phyloP scores from a whole-genome alignment of 2,329 filamentous ascomycete species.

The Penicillium sp. region DNA sequence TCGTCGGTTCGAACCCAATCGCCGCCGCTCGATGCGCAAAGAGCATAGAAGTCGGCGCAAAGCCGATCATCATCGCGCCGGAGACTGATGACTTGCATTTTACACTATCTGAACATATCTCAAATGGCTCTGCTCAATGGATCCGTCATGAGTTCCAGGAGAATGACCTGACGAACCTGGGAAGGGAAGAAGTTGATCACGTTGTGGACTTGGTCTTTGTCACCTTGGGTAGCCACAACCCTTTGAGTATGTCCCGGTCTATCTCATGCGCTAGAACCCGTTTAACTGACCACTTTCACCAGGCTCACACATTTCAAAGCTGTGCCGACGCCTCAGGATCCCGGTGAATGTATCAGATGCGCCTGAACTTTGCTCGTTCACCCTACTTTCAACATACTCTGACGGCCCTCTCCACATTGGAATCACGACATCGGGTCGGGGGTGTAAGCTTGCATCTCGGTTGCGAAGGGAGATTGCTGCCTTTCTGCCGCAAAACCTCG shows the following conservation, averaged over 20 bases:
- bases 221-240: conserved; percentile 55
- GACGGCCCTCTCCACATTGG: conserved; percentile 93
- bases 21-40: conserved; percentile 79
- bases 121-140: conserved; percentile 43
- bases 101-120: conserved; percentile 48
- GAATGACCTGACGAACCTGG: conserved; percentile 67
- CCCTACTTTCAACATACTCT: conserved; percentile 78
- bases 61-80: conserved; percentile 72
- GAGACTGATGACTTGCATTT: conserved; percentile 59
- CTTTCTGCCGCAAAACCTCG: conserved; percentile 70
- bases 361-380: conserved; percentile 81
- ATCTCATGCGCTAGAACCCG: conserved; percentile 31
- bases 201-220: conserved; percentile 93
- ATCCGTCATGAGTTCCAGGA: conserved; percentile 59
- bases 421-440: conserved; percentile 89
- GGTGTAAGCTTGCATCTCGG: conserved; percentile 86
- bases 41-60: conserved; percentile 76
- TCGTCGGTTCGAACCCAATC: conserved; percentile 81
- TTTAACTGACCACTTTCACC: conserved; percentile 15
- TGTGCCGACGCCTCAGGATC: conserved; percentile 77
- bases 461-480: conserved; percentile 85
- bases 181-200: conserved; percentile 70
- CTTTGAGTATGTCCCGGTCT: conserved; percentile 46
- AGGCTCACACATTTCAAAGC: conserved; percentile 65
- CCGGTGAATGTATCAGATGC: conserved; percentile 91